Evolutionary conservation across 768 basidiomycete genomes (phyloP), one percentile per base, ranked within the genome.

Genomic region (Mycena albidolilacea): DNA sequence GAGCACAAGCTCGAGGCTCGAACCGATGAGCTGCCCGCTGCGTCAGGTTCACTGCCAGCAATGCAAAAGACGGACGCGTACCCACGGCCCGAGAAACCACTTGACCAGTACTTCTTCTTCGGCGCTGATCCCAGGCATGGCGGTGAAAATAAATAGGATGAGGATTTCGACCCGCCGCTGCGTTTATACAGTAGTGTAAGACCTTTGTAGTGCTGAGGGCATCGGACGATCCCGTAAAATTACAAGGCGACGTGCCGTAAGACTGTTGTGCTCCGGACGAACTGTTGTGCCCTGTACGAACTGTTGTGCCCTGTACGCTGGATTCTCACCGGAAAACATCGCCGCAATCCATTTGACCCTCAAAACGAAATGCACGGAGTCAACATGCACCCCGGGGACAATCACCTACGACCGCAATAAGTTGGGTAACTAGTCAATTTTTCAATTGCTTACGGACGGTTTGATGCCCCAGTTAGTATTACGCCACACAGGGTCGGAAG

Each of bases 41-140:
- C 41, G 69, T 70, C 52, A 70, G 69, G 3, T 44, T 55, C 69
- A 23, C 35, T 48, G 37, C 14, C 11, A 66, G 46, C 38, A 64
- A 30, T 6, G 23, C 37, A 39, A n/a, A 62, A 57, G 38, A 67
- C 62, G 21, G 38, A 63, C 39, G 43, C 66, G 3, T 41, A 72
- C 71, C 71, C 71, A 68, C 15, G 71, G 55, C n/a, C 71, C 71
- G 54, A 72, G 71, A 39, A 64, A 50, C 9, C 19, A 55, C 62
- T 57, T 70, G 54, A 64, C 57, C 38, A 57, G 35, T 17, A 39
- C 37, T 39, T n/a, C 57, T n/a, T 59, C 57, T n/a, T 38, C 57
- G 37, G 57, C 7, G 55, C 55, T 57, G 19, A 37, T 37, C 1
- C 55, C 55, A 57, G 57, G 38, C 57, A 59, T 59, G 38, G 19